These are phyloP conservation scores for Vigna unguiculata DNA, from an alignment of 306 rosid species.

Conservation along the genomic window DNA sequence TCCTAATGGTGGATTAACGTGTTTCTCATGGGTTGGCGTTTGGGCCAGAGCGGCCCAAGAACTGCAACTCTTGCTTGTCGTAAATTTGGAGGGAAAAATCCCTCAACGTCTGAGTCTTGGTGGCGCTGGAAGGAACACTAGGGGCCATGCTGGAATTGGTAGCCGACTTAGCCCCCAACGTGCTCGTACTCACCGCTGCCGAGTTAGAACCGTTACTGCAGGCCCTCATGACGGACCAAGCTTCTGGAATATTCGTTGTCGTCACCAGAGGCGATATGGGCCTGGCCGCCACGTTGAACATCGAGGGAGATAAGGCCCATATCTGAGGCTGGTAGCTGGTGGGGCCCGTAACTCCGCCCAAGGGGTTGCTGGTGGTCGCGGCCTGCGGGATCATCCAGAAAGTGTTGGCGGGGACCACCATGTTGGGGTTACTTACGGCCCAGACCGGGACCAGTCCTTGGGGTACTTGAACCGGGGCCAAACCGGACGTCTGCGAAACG, in stretches of 20 bases:
- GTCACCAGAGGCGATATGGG: constrained; percentile 52
- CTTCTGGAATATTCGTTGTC: constrained; percentile 28
- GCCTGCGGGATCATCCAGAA: constrained; percentile 72
- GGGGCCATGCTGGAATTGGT: constrained; percentile 64
- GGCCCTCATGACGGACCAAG: constrained; percentile 39
- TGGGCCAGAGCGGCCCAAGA: constrained; percentile 48
- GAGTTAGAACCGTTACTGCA: constrained; percentile 24
- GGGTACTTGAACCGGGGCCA: constrained; percentile 54
- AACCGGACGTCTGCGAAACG: constrained; percentile 56
- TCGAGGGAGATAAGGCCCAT: constrained; percentile 66
- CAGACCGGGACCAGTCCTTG: constrained; percentile 67
- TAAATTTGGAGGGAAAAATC: constrained; percentile 75
- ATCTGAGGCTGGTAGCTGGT: constrained; percentile 52
- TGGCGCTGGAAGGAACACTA: constrained; percentile 47
- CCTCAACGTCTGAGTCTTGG: constrained; percentile 50
- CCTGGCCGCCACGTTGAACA: constrained; percentile 58
- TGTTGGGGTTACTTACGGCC: constrained; percentile 61
- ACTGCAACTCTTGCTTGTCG: constrained; percentile 77
- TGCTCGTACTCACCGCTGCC: constrained; percentile 52
- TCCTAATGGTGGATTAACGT: background rate
- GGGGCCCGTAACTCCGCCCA: constrained; percentile 28
- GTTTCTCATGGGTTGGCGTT: constrained; percentile 16
- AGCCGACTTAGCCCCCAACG: constrained; percentile 60
- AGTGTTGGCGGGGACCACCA: constrained; percentile 69
- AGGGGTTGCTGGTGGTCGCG: constrained; percentile 43